Percentiles rank a stretch among this genome's conserved stretches.
Conservation (phyloP, 495 filamentous ascomycete species). For the Durotheca rogersii region DNA sequence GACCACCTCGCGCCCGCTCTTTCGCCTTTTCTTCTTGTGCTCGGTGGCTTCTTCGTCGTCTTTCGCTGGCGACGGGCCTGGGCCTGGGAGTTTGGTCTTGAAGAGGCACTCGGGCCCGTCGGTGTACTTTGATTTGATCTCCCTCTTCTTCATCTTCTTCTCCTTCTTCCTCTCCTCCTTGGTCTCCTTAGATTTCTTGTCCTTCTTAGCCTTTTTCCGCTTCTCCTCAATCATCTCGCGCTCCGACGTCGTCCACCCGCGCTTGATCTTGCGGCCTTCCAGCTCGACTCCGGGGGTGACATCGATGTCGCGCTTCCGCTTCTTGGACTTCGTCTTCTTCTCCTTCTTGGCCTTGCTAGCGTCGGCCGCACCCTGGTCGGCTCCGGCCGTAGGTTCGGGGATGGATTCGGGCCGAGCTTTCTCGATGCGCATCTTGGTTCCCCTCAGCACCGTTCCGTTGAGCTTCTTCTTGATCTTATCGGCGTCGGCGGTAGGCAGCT, state of each 20-base stretch:
- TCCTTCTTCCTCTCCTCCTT: conserved; percentile 40
- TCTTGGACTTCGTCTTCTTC: conserved; percentile 52
- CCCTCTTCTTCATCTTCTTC: conserved; percentile 57
- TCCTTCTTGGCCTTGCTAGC: conserved; percentile 42
- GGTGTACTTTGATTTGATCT: conserved; percentile 71
- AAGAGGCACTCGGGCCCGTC: conserved; percentile 78
- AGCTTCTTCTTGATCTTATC: conserved; percentile 89
- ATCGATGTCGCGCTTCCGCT: conserved; percentile 63
- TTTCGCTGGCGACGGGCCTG: conserved; percentile 40
- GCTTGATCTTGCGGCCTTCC: conserved; percentile 74
- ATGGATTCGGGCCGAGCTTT: conserved; percentile 61
- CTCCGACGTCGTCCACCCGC: conserved; percentile 81
- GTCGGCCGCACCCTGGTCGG: too few species aligned
- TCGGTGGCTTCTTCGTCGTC: conserved; percentile 44
- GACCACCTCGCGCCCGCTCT: conserved; percentile 52
- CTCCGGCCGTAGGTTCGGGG: conserved; percentile 35
- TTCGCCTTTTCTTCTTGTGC: conserved; percentile 59
- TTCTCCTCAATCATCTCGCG: conserved; percentile 52
- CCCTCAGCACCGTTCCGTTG: conserved; percentile 83
- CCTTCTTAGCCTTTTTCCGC: conserved; percentile 41
- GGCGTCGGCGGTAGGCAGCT: conserved; percentile 75
- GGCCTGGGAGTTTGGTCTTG: conserved; percentile 68
- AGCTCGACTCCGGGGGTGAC: conserved; percentile 71
- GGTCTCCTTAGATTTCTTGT: conserved; percentile 28
- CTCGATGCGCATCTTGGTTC: conserved; percentile 80